Percentiles rank a stretch among this genome's conserved stretches.
Conservation (phyloP, 768 basidiomycete genomes). For the Leucocoprinus leucothites region DNA sequence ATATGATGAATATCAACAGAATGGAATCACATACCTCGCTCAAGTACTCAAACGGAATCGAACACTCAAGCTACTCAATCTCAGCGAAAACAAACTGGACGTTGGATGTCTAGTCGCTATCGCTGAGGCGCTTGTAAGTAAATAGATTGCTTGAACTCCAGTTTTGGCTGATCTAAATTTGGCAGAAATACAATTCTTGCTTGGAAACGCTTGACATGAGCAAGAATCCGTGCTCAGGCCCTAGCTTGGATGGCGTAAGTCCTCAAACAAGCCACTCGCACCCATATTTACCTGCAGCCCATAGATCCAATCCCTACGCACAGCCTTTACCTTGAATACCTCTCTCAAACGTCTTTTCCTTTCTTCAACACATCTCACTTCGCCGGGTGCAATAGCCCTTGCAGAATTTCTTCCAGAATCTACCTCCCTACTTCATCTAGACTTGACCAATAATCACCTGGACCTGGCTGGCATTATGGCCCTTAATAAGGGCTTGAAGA, state of each 20-base stretch:
- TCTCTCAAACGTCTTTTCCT: conserved; percentile 92
- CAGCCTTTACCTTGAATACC: conserved; percentile 89
- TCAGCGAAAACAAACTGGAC: conserved; percentile 94
- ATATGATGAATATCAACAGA: conserved; percentile 24
- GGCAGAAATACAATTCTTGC: conserved; percentile 89
- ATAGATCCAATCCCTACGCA: conserved; percentile 83
- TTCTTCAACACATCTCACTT: conserved; percentile 75
- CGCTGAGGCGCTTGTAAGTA: conserved; percentile 86
- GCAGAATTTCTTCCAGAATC: conserved; percentile 97
- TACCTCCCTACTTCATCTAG: conserved; percentile 83
- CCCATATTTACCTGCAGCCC: neutral
- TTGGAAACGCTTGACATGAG: conserved; percentile 93
- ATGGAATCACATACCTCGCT: conserved; percentile 84
- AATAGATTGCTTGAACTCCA: neutral
- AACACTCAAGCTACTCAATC: conserved; percentile 89
- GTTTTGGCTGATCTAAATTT: neutral
- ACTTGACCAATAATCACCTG: conserved; percentile 78
- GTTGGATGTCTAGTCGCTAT: conserved; percentile 72
- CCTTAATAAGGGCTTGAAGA: conserved; percentile 79
- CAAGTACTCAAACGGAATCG: conserved; percentile 96
- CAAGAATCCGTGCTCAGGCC: conserved; percentile 91
- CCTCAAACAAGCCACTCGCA: neutral
- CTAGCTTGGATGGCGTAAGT: conserved; percentile 85
- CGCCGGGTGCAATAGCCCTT: conserved; percentile 87
- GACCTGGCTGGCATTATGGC: conserved; percentile 94